Evolutionary conservation across 768 basidiomycete genomes (phyloP), one percentile per base, ranked within the genome.

Genomic region (Tubosaeta brunneosetosa): DNA sequence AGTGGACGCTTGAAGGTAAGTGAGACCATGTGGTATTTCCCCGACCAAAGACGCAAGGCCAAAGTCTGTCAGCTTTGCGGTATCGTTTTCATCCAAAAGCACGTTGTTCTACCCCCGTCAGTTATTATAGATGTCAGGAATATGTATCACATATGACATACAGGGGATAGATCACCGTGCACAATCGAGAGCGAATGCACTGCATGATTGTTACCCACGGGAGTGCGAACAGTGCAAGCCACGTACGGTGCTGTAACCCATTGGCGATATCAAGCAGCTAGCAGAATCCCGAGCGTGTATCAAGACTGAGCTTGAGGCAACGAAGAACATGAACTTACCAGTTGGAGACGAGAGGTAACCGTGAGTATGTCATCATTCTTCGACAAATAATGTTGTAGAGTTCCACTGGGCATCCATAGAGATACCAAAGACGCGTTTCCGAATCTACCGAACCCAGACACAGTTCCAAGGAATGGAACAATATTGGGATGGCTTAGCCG

Each of bases 371-470:
- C 22, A 3, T 22, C 22, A 22, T 22, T 1, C 22, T 22, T 22
- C 22, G 22, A 22, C 3, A 22, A 22, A 22, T 22, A 22, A 22
- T 22, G 22, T 22, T 22, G 22, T 22, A 22, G 22, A 22, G 22
- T 22, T 22, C 52, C 57, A 27, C 59, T 46, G 14, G 47, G 26
- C 57, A 51, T 55, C 44, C 57, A 59, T 16, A 19, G 31, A 9
- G 52, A 58, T 4, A 58, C 58, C 11, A 58, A 29, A 34, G 49
- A 41, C 9, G 26, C 4, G 11, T 51, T 49, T 38, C 47, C 55
- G 25, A 51, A 33, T 44, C 52, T 49, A 17, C 50, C 47, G 34
- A 58, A 54, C 16, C 49, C 57, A 25, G 17, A 42, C 1, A 29
- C 37, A 12, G 29, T 55, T 22, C 58, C 22, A 22, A 22, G 22